These are phyloP conservation scores for Torulaspora gathmanii DNA, from an alignment of 805 yeast species.

Conservation along the genomic window DNA sequence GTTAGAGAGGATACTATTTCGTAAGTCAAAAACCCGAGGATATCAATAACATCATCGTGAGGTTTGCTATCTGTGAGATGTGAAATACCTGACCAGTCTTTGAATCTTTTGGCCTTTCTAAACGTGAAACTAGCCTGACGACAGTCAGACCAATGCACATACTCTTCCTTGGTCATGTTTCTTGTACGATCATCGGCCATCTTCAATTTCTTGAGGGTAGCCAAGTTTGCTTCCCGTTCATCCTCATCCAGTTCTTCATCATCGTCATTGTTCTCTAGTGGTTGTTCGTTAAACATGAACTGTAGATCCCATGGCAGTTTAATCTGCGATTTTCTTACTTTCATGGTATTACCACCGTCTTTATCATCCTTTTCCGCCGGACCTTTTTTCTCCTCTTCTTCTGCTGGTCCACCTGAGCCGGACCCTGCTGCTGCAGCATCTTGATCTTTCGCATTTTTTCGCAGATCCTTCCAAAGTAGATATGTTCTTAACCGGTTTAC, in stretches of 20 bases:
- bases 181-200: slow-evolving; percentile 91
- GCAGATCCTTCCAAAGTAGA: slow-evolving; percentile 93
- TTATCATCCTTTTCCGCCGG: slow-evolving; percentile 39
- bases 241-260: slow-evolving; percentile 75
- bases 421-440: slow-evolving; percentile 58
- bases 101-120: slow-evolving; percentile 85
- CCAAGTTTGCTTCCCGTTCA: slow-evolving; percentile 81
- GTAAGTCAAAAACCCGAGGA: slow-evolving; percentile 89
- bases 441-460: slow-evolving; percentile 71
- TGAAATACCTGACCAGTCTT: slow-evolving; percentile 92
- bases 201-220: slow-evolving; percentile 82
- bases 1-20: slow-evolving; percentile 94
- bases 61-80: slow-evolving; percentile 85
- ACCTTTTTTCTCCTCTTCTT: slow-evolving; percentile 35
- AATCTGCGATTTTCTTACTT: slow-evolving; percentile 69
- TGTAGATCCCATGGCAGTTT: slow-evolving; percentile 93
- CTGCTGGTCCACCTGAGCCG: slow-evolving; percentile 46
- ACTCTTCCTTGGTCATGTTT: slow-evolving; percentile 93
- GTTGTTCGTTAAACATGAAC: slow-evolving; percentile 89
- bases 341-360: slow-evolving; percentile 43
- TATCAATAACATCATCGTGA: slow-evolving; percentile 94
- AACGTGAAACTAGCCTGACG: slow-evolving; percentile 96
- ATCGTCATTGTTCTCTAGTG: slow-evolving; percentile 64
- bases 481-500: slow-evolving; percentile 88
- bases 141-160: slow-evolving; percentile 98